Evolutionary conservation across 2,329 filamentous ascomycete genomes (phyloP), one percentile per base, ranked within the genome.

Genomic region (Polychaeton citri): DNA sequence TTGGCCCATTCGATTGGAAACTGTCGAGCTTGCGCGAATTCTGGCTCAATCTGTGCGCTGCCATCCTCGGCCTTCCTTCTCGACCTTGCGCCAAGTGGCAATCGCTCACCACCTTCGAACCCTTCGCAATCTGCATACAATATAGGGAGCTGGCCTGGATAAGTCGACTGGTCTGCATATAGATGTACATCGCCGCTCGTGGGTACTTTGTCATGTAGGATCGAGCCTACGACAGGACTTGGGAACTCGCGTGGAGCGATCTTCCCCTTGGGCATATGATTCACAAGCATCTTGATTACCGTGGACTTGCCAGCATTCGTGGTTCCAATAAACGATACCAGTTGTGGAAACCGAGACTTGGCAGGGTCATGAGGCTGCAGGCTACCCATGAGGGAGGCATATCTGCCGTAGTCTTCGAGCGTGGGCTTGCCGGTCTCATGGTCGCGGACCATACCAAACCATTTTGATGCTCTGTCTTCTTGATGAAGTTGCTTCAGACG

Each of bases 91-190:
- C 47, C 50, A n/a, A 46, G 37, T 19, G 59, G 59, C 18, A 48
- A 39, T 19, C 46, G 51, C 38, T 66, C 64, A 6, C 66, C 66
- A 15, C 65, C 66, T n/a, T 62, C 56, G 2, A 69, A 50, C 0
- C 66, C 66, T 49, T 69, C 66, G 41, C 65, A 69, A 40, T 69
- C 66, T 16, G 66, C 64, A 32, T 60, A 62, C 2, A 71, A 52
- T 16, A 69, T 48, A 1, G 65, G 66, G 7, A 47, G 41, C 2
- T 47, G 47, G 2, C 47, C 48, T 6, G 44, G 38, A 13, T 52
- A 48, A 3, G 60, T 62, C 1, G 49, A 45, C 2, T 65, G 66
- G 40, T 71, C 67, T 1, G 54, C 47, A 38, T 70, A 71, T 4
- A 71, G 50, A 45, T 71, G 66, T 6, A 69, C 64, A 41, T 68